Evolutionary conservation across 2,329 filamentous ascomycete genomes (phyloP).

Genomic region (Thelonectria rubi): DNA sequence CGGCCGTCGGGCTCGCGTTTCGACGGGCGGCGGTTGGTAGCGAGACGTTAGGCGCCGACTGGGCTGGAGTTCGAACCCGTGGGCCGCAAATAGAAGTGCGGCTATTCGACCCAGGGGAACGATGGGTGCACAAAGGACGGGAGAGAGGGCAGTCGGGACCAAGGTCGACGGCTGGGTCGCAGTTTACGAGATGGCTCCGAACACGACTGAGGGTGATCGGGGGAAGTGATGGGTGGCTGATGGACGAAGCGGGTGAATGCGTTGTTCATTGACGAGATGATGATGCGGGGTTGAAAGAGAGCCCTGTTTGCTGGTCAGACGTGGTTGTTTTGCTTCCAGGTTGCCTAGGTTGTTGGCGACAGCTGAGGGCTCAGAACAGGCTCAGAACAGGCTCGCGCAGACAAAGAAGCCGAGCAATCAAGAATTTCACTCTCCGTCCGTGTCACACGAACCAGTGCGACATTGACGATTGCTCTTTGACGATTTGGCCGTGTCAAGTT

Average conservation of each 20-base stretch:
- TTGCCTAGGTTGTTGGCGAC: neutral
- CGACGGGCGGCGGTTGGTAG: constrained; percentile 21
- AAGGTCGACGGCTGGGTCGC: constrained; percentile 5
- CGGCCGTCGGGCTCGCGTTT: constrained; percentile 17
- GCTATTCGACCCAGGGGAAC: constrained; percentile 21
- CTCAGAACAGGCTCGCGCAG: neutral
- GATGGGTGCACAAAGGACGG: neutral
- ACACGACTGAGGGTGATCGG: constrained; percentile 12
- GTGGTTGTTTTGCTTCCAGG: neutral
- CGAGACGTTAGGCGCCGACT: constrained; percentile 20
- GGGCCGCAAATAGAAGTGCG: constrained; percentile 36
- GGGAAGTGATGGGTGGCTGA: neutral
- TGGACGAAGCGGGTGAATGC: neutral
- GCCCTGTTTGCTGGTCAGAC: neutral
- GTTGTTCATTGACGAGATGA: constrained; percentile 2
- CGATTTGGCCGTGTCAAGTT: constrained; percentile 7
- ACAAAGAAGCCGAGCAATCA: neutral
- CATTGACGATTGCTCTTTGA: neutral
- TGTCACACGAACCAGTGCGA: neutral
- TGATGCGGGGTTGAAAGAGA: neutral
- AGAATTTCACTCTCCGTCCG: neutral
- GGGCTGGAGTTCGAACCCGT: constrained; percentile 1
- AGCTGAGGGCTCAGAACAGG: neutral
- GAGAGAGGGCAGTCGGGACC: neutral
- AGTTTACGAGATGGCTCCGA: constrained; percentile 10